A percentile compares a stretch with the other conserved stretches of the same genome.
These are phyloP conservation scores for Sugiyamaella sp. DNA, from an alignment of 1,139 yeast genomes.

Conservation along the genomic window DNA sequence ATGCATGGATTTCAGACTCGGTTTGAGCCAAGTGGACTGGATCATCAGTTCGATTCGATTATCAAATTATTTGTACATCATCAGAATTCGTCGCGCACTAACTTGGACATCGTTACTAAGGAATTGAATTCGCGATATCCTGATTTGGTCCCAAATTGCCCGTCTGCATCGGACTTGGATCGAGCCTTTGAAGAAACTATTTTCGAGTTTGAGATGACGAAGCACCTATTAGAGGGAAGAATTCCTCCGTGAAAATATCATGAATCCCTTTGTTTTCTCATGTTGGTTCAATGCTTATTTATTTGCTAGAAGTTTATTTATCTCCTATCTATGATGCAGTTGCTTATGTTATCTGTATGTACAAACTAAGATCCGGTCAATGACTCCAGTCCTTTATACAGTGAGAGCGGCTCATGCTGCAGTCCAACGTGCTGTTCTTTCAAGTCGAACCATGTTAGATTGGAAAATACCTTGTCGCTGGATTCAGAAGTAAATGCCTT, in stretches of 20 bases:
- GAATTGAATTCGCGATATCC: slow-evolving; percentile 49
- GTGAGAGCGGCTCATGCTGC: slow-evolving; percentile 27
- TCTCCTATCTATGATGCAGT: slow-evolving; percentile 3
- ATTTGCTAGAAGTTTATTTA: neutral
- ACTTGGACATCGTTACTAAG: slow-evolving; percentile 50
- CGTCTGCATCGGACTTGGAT: slow-evolving; percentile 11
- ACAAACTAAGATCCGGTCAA: neutral
- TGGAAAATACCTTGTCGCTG: slow-evolving; percentile 30
- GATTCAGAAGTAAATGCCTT: slow-evolving; percentile 39
- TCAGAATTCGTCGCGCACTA: slow-evolving; percentile 50
- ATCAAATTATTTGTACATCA: slow-evolving; percentile 54
- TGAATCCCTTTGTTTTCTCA: neutral
- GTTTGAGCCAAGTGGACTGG: slow-evolving; percentile 49
- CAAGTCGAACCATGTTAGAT: slow-evolving; percentile 42
- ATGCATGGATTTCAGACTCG: slow-evolving; percentile 69
- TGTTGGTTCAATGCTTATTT: neutral
- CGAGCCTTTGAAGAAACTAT: slow-evolving; percentile 16
- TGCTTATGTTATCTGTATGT: slow-evolving; percentile 8
- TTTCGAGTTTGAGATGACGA: slow-evolving; percentile 11
- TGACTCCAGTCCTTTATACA: slow-evolving; percentile 7
- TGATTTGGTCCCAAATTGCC: slow-evolving; percentile 38
- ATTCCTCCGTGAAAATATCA: neutral
- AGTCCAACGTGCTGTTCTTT: slow-evolving; percentile 42
- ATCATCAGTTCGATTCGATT: slow-evolving; percentile 54
- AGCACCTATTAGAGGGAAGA: neutral